These are phyloP conservation scores for Blastobotrys aristatus DNA, from an alignment of 1,139 yeast species.

Conservation along the genomic window DNA sequence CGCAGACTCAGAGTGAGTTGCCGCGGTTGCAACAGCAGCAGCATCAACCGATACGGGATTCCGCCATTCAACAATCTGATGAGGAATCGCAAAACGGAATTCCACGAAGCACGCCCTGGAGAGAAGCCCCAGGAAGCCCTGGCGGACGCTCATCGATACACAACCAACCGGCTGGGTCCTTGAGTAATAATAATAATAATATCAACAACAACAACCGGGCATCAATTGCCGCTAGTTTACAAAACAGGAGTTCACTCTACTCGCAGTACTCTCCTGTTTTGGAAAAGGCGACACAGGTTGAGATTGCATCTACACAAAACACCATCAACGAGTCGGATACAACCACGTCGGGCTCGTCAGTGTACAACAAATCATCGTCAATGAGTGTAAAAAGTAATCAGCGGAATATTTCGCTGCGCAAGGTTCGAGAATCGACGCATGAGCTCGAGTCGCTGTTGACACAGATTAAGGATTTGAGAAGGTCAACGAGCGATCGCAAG, in stretches of 20 bases:
- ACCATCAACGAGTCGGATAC: conserved; percentile 4
- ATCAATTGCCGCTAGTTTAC: conserved; percentile 14
- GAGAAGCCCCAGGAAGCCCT: background rate
- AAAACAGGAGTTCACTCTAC: conserved; percentile 17
- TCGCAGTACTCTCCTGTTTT: conserved; percentile 27
- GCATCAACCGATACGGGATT: conserved; percentile 7
- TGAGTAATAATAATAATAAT: background rate
- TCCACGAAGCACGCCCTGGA: background rate
- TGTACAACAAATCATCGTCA: background rate
- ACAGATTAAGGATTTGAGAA: conserved; percentile 23
- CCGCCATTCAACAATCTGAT: conserved; percentile 13
- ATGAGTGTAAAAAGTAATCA: background rate
- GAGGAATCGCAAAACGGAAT: conserved; percentile 1
- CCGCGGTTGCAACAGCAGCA: background rate
- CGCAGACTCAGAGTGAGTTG: background rate
- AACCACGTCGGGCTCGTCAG: background rate
- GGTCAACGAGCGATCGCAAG: conserved; percentile 20
- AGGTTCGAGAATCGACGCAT: conserved; percentile 24
- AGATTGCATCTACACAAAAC: conserved; percentile 12
- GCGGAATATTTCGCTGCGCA: conserved; percentile 9
- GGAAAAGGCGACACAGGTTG: conserved; percentile 25
- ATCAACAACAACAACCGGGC: conserved; percentile 5
- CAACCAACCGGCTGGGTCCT: background rate
- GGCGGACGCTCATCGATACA: background rate
- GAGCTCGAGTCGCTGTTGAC: conserved; percentile 23